These are phyloP conservation scores for Globisporangium sylvaticum DNA, from an alignment of 352 stramenopile genomes.

Conservation along the genomic window DNA sequence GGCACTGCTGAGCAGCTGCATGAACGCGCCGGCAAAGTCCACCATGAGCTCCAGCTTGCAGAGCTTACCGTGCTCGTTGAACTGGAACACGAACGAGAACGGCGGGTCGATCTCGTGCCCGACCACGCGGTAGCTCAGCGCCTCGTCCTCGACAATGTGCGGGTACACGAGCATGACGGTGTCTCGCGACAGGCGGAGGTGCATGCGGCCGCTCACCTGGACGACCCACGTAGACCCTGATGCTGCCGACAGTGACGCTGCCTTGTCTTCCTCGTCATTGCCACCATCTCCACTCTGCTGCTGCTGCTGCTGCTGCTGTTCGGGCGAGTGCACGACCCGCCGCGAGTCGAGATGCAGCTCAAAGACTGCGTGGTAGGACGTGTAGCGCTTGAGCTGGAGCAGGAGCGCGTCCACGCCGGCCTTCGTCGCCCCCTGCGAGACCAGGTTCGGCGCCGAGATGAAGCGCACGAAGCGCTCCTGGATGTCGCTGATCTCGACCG, in stretches of 20 bases:
- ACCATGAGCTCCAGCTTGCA: conserved; percentile 52
- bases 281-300: background rate
- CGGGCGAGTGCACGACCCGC: conserved; percentile 26
- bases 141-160: conserved; percentile 52
- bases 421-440: conserved; percentile 31
- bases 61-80: conserved; percentile 44
- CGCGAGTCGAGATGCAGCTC: conserved; percentile 24
- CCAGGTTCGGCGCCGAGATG: conserved; percentile 30
- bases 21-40: conserved; percentile 56
- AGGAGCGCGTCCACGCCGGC: conserved; percentile 44
- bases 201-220: conserved; percentile 29
- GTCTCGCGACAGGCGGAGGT: conserved; percentile 59
- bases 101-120: conserved; percentile 56
- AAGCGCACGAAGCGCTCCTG: conserved; percentile 59
- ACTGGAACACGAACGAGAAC: conserved; percentile 49
- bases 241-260: background rate
- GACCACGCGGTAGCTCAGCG: conserved; percentile 44
- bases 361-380: conserved; percentile 61
- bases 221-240: conserved; percentile 26
- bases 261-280: conserved; percentile 5
- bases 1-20: conserved; percentile 33
- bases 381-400: conserved; percentile 65
- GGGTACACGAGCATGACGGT: conserved; percentile 70
- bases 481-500: conserved; percentile 44
- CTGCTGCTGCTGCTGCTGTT: background rate